Conservation (phyloP, 2,329 filamentous ascomycete species). For the Xylaria digitata region DNA sequence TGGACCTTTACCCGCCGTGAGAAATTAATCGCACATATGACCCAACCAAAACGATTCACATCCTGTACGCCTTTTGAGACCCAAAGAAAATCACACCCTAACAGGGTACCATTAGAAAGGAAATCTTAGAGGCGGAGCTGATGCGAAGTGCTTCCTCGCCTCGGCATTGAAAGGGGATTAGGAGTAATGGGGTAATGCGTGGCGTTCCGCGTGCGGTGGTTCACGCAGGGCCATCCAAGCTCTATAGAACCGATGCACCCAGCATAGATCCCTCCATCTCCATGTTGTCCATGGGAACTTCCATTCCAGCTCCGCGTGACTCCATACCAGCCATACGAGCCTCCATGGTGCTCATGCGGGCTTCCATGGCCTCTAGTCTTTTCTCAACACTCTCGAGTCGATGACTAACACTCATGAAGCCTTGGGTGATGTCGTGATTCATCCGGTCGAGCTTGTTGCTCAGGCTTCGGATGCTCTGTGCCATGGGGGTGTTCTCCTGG, state of each 20-base stretch:
- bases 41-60: constrained; percentile 28
- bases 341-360: constrained; percentile 52
- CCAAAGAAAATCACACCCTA: constrained; percentile 28
- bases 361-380: constrained; percentile 65
- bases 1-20: constrained; percentile 26
- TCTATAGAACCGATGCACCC: constrained; percentile 53
- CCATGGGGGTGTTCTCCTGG: constrained; percentile 68
- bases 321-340: constrained; percentile 55
- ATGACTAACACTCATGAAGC: constrained; percentile 62
- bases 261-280: constrained; percentile 53
- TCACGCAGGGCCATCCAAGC: background rate
- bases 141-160: background rate
- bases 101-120: constrained; percentile 18
- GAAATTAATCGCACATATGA: constrained; percentile 33
- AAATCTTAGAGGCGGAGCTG: constrained; percentile 6
- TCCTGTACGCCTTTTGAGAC: constrained; percentile 36
- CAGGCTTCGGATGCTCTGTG: constrained; percentile 67
- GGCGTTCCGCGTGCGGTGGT: background rate
- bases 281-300: constrained; percentile 55
- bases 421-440: constrained; percentile 66
- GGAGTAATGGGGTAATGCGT: background rate
- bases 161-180: background rate
- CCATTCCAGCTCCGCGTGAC: constrained; percentile 51
- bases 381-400: constrained; percentile 65
- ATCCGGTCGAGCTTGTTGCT: constrained; percentile 70